Evolutionary conservation across 805 yeast genomes (phyloP).

Genomic region (Candida anglica): DNA sequence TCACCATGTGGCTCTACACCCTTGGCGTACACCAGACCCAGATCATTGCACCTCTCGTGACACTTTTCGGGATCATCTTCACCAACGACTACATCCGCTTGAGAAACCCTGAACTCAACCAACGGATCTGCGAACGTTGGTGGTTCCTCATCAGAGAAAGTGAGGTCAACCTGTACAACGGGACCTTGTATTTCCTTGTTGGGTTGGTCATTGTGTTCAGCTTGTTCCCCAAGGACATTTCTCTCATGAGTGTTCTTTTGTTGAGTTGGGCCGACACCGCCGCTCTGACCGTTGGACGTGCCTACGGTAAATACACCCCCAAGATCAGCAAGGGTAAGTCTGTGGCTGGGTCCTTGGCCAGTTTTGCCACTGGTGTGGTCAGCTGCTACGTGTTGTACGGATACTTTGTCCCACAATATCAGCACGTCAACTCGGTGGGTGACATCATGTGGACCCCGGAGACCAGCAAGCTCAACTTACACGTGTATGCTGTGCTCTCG

Average conservation of each 20-base stretch:
- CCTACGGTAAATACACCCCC: conserved; percentile 17
- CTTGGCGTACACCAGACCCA: conserved; percentile 51
- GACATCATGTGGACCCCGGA: conserved; percentile 65
- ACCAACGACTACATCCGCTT: conserved; percentile 68
- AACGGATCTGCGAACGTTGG: conserved; percentile 57
- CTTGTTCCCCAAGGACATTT: conserved; percentile 75
- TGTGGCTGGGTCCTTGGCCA: conserved; percentile 31
- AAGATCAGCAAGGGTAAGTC: conserved; percentile 15
- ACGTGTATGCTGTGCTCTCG: conserved; percentile 51
- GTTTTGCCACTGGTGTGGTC: conserved; percentile 66
- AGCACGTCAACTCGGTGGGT: conserved; percentile 49
- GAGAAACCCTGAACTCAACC: conserved; percentile 56
- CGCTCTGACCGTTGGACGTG: conserved; percentile 14
- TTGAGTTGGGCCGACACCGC: conserved; percentile 67
- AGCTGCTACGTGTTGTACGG: conserved; percentile 72
- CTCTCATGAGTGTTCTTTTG: conserved; percentile 68
- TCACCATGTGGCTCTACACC: conserved; percentile 72
- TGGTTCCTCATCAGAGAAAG: conserved; percentile 84
- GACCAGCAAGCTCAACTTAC: conserved; percentile 53
- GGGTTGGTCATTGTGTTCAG: conserved; percentile 73
- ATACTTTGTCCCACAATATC: conserved; percentile 59
- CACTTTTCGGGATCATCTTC: conserved; percentile 54
- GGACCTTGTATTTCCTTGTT: conserved; percentile 80
- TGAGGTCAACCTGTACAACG: conserved; percentile 72
- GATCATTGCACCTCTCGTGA: conserved; percentile 56